phyloP scores from a whole-genome alignment of 202 grass and related monocot genomes.

The Saccharum hybrid region DNA sequence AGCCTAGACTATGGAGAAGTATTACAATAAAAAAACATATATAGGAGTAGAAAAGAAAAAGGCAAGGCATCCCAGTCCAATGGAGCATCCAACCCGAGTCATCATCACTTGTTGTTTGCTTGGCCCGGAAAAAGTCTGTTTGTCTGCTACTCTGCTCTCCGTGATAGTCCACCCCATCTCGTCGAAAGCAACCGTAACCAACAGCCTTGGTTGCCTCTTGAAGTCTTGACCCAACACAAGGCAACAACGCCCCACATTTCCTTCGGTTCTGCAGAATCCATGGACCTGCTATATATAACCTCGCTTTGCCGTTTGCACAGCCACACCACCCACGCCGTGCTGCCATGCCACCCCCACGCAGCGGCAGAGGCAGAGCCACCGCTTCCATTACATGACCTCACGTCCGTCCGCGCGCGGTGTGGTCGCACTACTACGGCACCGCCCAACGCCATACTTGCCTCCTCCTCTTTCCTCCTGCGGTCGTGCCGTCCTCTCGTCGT shows the following conservation, averaged over 20 bases:
- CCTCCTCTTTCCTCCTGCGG: not conserved
- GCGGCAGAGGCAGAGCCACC: not conserved
- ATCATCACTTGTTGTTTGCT: not conserved
- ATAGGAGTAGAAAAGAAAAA: no score
- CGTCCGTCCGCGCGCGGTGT: slow-evolving; percentile 9
- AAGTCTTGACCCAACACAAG: not conserved
- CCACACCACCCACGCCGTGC: not conserved
- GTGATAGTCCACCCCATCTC: not conserved
- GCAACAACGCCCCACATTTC: no score
- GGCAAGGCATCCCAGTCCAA: no score
- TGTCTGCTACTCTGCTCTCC: not conserved
- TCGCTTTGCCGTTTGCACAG: no score
- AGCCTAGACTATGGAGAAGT: no score
- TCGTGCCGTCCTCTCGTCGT: not conserved
- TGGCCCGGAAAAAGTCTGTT: not conserved
- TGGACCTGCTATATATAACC: no score
- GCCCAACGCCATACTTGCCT: slow-evolving; percentile 8
- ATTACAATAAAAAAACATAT: no score
- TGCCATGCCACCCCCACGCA: no score
- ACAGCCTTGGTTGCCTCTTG: no score
- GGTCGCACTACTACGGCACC: slow-evolving; percentile 23
- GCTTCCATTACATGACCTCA: not conserved
- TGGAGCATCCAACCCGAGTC: no score
- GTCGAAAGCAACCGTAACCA: no score
- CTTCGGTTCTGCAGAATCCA: no score